A percentile compares a stretch with the other conserved stretches of the same genome.
These are phyloP conservation scores for Parachlorella kessleri DNA, from an alignment of 139 green algal genomes.

Conservation along the genomic window DNA sequence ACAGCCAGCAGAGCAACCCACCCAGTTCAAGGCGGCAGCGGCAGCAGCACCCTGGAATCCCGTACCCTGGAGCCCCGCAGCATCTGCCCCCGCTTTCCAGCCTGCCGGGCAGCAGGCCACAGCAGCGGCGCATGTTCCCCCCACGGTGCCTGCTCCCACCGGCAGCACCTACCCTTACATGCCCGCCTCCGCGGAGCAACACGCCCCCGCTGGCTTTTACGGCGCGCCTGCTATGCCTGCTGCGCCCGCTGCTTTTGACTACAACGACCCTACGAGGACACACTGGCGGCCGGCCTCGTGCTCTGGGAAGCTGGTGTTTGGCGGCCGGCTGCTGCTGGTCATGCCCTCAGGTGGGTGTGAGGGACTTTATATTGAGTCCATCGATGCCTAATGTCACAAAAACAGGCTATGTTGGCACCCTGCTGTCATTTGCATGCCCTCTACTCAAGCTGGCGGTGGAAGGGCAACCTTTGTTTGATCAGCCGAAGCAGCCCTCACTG, in stretches of 20 bases:
- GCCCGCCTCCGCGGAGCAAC: not conserved
- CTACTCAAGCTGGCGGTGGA: not conserved
- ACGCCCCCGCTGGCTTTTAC: not conserved
- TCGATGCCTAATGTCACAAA: too few relatives aligned
- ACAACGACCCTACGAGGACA: too few relatives aligned
- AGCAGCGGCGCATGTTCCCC: not conserved
- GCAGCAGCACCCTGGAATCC: too few relatives aligned
- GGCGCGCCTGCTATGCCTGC: not conserved
- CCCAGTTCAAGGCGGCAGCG: too few relatives aligned
- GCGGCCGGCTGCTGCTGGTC: constrained; percentile 18
- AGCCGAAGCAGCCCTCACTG: too few relatives aligned
- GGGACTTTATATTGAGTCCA: not conserved
- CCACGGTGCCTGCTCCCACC: not conserved
- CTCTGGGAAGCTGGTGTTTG: constrained; percentile 34
- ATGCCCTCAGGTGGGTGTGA: not conserved
- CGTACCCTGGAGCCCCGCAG: too few relatives aligned
- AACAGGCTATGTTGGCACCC: not conserved
- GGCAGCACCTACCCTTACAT: not conserved
- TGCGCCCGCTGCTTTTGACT: not conserved
- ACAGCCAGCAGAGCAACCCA: not conserved
- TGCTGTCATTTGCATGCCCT: not conserved
- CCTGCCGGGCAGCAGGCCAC: not conserved
- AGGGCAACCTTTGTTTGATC: too few relatives aligned
- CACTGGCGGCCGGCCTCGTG: not conserved
- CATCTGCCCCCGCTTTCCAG: too few relatives aligned